These are phyloP conservation scores for Amanita rubescens DNA, from an alignment of 768 basidiomycete genomes.

Conservation along the genomic window DNA sequence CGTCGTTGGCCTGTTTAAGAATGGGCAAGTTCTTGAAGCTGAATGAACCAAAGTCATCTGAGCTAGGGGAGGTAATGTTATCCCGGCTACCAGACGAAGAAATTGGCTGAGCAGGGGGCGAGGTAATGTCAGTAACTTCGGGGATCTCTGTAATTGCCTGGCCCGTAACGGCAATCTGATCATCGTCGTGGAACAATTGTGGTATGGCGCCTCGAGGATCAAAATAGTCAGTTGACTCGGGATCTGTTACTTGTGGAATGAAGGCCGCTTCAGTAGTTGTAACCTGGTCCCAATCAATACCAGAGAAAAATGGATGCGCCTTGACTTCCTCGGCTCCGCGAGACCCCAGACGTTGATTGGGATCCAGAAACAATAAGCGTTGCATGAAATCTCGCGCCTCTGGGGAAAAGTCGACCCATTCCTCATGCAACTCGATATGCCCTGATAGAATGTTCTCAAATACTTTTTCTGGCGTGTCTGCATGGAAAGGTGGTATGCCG, in stretches of 20 bases:
- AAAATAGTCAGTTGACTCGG: constrained; percentile 99
- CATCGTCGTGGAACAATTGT: constrained; percentile 89
- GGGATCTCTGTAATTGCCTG: constrained; percentile 43
- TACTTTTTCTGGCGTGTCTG: constrained; percentile 93
- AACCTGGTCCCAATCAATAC: constrained; percentile 91
- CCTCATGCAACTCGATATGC: constrained; percentile 93
- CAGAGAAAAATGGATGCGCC: constrained; percentile 81
- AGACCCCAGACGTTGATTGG: constrained; percentile 71
- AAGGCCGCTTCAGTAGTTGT: constrained; percentile 87
- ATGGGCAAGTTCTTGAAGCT: constrained; percentile 96
- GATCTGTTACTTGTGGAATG: constrained; percentile 91
- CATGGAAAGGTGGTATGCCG: constrained; percentile 96
- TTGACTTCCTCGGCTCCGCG: constrained; percentile 91
- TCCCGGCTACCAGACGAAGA: constrained; percentile 28
- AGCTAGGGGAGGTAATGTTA: constrained; percentile 48
- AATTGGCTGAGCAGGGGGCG: constrained; percentile 36
- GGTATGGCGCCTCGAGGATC: constrained; percentile 91
- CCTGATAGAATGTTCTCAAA: constrained; percentile 98
- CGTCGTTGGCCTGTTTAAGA: constrained; percentile 97
- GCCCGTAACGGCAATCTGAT: constrained; percentile 49
- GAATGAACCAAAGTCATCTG: constrained; percentile 95
- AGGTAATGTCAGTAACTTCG: constrained; percentile 25
- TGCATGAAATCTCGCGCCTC: constrained; percentile 91
- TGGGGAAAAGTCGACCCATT: constrained; percentile 78
- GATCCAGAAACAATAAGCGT: constrained; percentile 75